Base-by-base conservation (phyloP, 768 basidiomycete genomes). In the Tricholoma hemisulphureum region DNA sequence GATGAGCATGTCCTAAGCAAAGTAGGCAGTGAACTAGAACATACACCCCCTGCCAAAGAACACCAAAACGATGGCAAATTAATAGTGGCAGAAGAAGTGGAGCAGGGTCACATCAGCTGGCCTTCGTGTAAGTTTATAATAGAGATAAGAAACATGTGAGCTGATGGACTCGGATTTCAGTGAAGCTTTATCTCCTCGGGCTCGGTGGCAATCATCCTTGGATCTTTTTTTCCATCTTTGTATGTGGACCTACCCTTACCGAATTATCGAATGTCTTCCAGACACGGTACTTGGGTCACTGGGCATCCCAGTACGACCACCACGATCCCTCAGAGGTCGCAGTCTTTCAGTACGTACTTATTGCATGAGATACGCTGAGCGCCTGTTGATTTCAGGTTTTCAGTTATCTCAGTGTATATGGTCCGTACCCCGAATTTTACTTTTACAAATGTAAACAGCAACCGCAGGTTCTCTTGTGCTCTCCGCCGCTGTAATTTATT, bases 81-180 rank as follows among this genome's bases (percentile, higher is more conserved):
- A n/a, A 79, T 88, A 46, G 69, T 85, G 6, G 80, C 79, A 0
- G 88, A 89, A 65, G 88, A 89, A 64, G 77, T 87, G 45, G 79
- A 75, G 6, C 75, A 79, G 52, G 86, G 87, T 0, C 83, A 82
- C 58, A 79, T 88, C 26, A 80, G 81, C 46, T 83, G 81, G 79
- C 56, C 72, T 34, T 73, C 81, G 39, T 60, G 77, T 71, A 67
- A 58, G 73, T 70, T 61, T 45, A 31, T n/a, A 8, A n/a, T 2
- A 45, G 13, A 28, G 29, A 24, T 68, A 14, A 62, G 56, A 60
- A 50, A 45, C 46, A n/a, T 23, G 66, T 14, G 18, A 59, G 8
- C 46, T 49, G 28, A 49, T 28, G 3, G 3, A 29, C 26, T n/a
- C n/a, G n/a, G n/a, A n/a, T n/a, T 49, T 8, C 67, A 61, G 68